These are phyloP conservation scores for Teratosphaeria nubilosa DNA, from an alignment of 2,329 filamentous ascomycete genomes.

Conservation along the genomic window DNA sequence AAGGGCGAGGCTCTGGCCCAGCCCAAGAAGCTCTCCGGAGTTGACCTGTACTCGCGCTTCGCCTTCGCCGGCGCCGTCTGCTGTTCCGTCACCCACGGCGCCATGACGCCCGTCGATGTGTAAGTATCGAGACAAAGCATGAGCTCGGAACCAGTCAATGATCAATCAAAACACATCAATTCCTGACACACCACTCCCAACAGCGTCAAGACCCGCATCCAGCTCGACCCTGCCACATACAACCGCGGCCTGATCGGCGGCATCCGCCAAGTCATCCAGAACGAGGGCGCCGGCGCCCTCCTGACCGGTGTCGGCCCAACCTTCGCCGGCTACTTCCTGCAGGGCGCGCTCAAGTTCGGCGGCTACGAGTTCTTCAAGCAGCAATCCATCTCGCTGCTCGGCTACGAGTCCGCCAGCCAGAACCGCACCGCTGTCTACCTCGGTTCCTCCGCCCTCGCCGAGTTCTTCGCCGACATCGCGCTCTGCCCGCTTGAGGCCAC, in stretches of 20 bases:
- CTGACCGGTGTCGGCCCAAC: conserved; percentile 79
- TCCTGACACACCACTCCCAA: background rate
- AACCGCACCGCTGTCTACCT: conserved; percentile 76
- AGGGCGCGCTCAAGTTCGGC: conserved; percentile 88
- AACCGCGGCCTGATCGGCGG: conserved; percentile 79
- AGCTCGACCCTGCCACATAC: conserved; percentile 82
- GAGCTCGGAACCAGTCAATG: background rate
- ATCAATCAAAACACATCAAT: background rate
- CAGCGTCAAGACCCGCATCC: conserved; percentile 92
- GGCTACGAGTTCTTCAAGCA: conserved; percentile 97
- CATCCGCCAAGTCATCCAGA: conserved; percentile 74
- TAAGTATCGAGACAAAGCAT: conserved; percentile 47
- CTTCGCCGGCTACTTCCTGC: conserved; percentile 84
- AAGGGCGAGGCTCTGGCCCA: conserved; percentile 32
- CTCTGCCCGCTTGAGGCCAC: conserved; percentile 88
- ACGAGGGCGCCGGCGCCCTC: conserved; percentile 77
- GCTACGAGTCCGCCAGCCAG: conserved; percentile 64
- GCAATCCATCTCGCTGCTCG: conserved; percentile 71
- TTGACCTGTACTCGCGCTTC: conserved; percentile 86
- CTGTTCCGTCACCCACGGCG: conserved; percentile 96
- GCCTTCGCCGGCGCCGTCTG: conserved; percentile 95
- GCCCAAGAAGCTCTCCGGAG: conserved; percentile 48
- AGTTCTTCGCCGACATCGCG: conserved; percentile 65
- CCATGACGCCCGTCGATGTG: conserved; percentile 97
- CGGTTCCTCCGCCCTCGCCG: conserved; percentile 50